A percentile compares a stretch with the other conserved stretches of the same genome.
phyloP scores from a whole-genome alignment of 352 stramenopile species.

The Aphanomyces cochlioides region DNA sequence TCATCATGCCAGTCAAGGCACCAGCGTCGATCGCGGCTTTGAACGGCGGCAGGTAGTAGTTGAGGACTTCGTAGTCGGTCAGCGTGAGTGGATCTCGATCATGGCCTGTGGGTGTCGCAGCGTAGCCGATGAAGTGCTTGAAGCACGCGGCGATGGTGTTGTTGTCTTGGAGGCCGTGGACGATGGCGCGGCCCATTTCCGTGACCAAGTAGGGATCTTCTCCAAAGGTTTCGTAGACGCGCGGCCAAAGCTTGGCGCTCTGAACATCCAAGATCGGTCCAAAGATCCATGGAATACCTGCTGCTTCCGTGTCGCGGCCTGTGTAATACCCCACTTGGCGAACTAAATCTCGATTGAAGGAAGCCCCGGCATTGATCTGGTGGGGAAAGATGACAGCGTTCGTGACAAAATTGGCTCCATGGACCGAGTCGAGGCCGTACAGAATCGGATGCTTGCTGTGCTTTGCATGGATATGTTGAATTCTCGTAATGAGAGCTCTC shows the following conservation, averaged over 20 bases:
- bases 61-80: slow-evolving; percentile 36
- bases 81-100: slow-evolving; percentile 41
- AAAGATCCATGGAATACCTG: slow-evolving; percentile 76
- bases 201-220: slow-evolving; percentile 65
- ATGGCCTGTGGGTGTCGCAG: slow-evolving; percentile 38
- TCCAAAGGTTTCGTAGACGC: slow-evolving; percentile 83
- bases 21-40: slow-evolving; percentile 32
- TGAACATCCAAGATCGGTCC: slow-evolving; percentile 69
- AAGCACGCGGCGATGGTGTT: slow-evolving; percentile 46
- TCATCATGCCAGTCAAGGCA: slow-evolving; percentile 33
- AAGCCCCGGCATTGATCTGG: slow-evolving; percentile 68
- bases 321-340: slow-evolving; percentile 45
- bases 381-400: slow-evolving; percentile 66
- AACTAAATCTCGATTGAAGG: slow-evolving; percentile 53
- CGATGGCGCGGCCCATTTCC: slow-evolving; percentile 47
- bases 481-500: slow-evolving; percentile 42
- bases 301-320: slow-evolving; percentile 54
- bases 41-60: slow-evolving; percentile 35
- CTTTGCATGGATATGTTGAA: slow-evolving; percentile 50
- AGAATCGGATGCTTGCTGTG: slow-evolving; percentile 52
- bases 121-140: slow-evolving; percentile 54
- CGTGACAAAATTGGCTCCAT: slow-evolving; percentile 63
- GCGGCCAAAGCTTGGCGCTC: slow-evolving; percentile 54
- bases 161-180: slow-evolving; percentile 45
- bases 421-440: slow-evolving; percentile 69